Evolutionary conservation across 306 rosid species (phyloP), one percentile per base, ranked within the genome.

Genomic region (Citrullus colocynthis): DNA sequence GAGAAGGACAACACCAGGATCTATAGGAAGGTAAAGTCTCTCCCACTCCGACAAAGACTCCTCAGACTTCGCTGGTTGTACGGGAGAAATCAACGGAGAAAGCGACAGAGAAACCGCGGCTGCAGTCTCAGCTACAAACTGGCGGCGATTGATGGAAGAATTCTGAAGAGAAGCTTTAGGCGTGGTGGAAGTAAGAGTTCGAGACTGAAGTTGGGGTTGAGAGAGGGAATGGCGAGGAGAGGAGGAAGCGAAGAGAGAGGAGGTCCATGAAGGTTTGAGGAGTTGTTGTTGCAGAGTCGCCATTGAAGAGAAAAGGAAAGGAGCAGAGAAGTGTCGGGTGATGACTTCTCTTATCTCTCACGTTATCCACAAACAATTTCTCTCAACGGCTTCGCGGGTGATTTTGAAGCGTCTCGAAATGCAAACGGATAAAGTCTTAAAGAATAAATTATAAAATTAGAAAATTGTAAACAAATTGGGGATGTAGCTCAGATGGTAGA

Each of bases 1-100:
- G 18, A 95, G 98, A 76, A 92, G 98, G 54, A 95, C 98, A 13
- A 95, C 98, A 60, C 98, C 97, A 1, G 98, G 98, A 83, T 95
- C 97, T 32, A 90, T 88, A 11, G 97, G 97, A 6, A 95, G 97
- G 79, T 80, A 88, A 6, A 90, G 90, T 81, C 91, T 88, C 80
- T 92, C 98, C 98, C 97, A 95, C 70, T 95, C 97, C 0, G 98
- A 84, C 6, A 95, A 90, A 2, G 85, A 5, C 6, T 92, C 97
- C 75, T 90, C 96, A 71, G 98, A 74, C 62, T 65, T 84, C 6
- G 97, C 95, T 36, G 81, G 65, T 0, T 45, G 86, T 6, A 80
- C 74, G 41, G 87, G 78, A 0, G 80, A 82, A 2, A 86, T 9
- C 2, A 88, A 45, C 0, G 79, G 77, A 49, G 89, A 81, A 15